phyloP scores from a whole-genome alignment of 2,329 filamentous ascomycete species.

The Didymella segeticola region DNA sequence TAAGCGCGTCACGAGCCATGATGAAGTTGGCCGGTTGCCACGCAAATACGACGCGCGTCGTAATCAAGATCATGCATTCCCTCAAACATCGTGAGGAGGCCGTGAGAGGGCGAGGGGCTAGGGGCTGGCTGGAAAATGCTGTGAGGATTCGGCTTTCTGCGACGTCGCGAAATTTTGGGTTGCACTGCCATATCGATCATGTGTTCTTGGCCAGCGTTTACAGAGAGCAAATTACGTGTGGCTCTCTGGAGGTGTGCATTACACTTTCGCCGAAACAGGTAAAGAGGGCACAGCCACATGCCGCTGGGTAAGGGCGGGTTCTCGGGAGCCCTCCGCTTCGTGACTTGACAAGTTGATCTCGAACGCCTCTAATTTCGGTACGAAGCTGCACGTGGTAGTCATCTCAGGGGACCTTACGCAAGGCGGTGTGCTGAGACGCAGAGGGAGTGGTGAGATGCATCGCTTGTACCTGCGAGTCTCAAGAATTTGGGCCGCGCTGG shows the following conservation, averaged over 20 bases:
- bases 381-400: constrained; percentile 40
- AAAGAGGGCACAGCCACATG: constrained; percentile 17
- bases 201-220: constrained; percentile 9
- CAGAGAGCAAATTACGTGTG: constrained; percentile 12
- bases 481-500: constrained; percentile 18
- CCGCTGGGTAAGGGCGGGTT: constrained; percentile 13
- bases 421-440: constrained; percentile 32
- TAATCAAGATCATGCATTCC: constrained; percentile 17
- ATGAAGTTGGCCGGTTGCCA: constrained; percentile 27
- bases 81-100: constrained; percentile 23
- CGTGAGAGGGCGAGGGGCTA: too few relatives aligned
- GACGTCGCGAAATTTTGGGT: constrained; percentile 10
- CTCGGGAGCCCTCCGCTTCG: constrained; percentile 26
- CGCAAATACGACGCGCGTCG: constrained; percentile 38
- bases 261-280: constrained; percentile 13
- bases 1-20: constrained; percentile 22
- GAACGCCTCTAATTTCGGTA: constrained; percentile 35
- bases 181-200: constrained; percentile 19
- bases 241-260: constrained; percentile 9
- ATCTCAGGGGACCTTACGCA: constrained; percentile 18
- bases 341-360: constrained; percentile 37
- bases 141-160: constrained; percentile 1
- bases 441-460: constrained; percentile 19
- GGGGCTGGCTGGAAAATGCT: constrained; percentile 4
- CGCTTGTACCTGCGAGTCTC: constrained; percentile 22